phyloP scores from a whole-genome alignment of 345 rosid species.

The Lepidium africanum region DNA sequence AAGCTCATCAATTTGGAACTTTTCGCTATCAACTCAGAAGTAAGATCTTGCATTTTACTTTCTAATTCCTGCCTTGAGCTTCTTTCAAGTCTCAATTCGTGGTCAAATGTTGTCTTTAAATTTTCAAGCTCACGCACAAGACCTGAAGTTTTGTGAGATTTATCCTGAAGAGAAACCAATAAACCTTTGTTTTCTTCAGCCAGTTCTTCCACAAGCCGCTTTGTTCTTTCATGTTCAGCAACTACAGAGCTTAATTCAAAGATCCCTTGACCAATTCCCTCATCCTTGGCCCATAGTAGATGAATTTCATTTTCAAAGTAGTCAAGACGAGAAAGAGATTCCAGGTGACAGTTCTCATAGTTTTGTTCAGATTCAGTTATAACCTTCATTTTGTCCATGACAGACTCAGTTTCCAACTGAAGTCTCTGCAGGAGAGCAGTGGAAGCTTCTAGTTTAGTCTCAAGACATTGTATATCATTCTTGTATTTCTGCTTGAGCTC shows the following conservation, averaged over 20 bases:
- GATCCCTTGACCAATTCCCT: constrained; percentile 50
- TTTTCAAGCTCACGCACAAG: constrained; percentile 39
- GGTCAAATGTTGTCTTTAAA: constrained; percentile 36
- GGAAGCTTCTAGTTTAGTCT: constrained; percentile 43
- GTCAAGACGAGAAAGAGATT: constrained; percentile 48
- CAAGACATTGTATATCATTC: constrained; percentile 35
- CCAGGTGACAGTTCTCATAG: constrained; percentile 36
- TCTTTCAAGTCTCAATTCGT: constrained; percentile 48
- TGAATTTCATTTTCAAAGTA: constrained; percentile 47
- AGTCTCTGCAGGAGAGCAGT: constrained; percentile 46
- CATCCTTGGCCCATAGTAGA: constrained; percentile 46
- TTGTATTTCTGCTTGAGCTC: constrained; percentile 53
- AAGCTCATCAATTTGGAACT: constrained; percentile 40
- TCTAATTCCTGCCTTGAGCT: constrained; percentile 35
- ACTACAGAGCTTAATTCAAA: constrained; percentile 38
- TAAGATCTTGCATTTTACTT: constrained; percentile 39
- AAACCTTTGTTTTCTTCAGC: constrained; percentile 48
- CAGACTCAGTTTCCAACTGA: constrained; percentile 51
- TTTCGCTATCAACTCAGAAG: constrained; percentile 47
- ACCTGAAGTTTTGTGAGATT: constrained; percentile 42
- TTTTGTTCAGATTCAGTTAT: constrained; percentile 53
- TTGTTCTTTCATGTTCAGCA: constrained; percentile 50
- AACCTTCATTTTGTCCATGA: constrained; percentile 41
- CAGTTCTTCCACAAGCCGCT: constrained; percentile 49
- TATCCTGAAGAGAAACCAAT: constrained; percentile 41